A percentile compares a stretch with the other conserved stretches of the same genome.
These are phyloP conservation scores for Apiotrichum siamense DNA, from an alignment of 1,284 basidiomycete genomes.

Conservation along the genomic window DNA sequence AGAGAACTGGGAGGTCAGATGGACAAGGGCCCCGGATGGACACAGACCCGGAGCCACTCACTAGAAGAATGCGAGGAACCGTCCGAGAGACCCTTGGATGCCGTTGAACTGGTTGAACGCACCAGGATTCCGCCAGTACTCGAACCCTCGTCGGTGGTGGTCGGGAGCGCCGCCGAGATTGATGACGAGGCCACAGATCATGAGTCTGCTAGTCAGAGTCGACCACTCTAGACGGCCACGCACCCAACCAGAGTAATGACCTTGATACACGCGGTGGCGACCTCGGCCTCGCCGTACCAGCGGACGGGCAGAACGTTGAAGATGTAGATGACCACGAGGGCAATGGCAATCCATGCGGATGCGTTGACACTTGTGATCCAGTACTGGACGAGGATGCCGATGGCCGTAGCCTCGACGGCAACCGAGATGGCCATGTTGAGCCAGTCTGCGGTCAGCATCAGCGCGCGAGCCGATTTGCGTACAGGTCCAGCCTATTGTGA, in stretches of 20 bases:
- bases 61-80: constrained; percentile 25
- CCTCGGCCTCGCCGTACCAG: constrained; percentile 44
- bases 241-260: constrained; percentile 58
- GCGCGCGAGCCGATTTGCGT: too few species aligned
- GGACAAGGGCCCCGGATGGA: too few species aligned
- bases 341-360: constrained; percentile 66
- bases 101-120: constrained; percentile 46
- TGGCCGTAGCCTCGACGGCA: constrained; percentile 72
- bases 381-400: constrained; percentile 66
- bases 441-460: constrained; percentile 51
- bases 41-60: not conserved
- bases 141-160: constrained; percentile 48
- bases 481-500: constrained; percentile 74
- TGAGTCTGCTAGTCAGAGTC: constrained; percentile 46
- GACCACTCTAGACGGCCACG: not conserved
- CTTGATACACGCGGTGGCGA: constrained; percentile 61
- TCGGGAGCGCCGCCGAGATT: constrained; percentile 63
- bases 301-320: constrained; percentile 1
- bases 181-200: constrained; percentile 61
- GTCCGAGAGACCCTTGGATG: constrained; percentile 7
- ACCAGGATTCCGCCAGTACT: constrained; percentile 63
- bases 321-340: constrained; percentile 49
- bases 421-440: constrained; percentile 62
- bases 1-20: constrained; percentile 15
- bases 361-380: constrained; percentile 60